These are phyloP conservation scores for Amanita rimosa DNA, from an alignment of 768 basidiomycete species.

Conservation along the genomic window DNA sequence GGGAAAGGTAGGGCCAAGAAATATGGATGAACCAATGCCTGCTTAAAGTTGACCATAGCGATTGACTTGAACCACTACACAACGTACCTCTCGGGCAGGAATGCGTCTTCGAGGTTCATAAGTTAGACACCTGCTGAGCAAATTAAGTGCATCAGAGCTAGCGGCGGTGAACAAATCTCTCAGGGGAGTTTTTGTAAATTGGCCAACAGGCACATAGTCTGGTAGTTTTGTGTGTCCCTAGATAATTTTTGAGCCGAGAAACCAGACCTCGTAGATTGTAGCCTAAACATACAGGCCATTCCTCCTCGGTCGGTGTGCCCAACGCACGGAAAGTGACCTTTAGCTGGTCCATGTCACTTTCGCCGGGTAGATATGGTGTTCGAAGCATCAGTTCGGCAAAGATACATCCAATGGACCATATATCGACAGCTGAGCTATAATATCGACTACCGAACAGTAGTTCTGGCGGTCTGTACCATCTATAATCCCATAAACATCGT, in stretches of 20 bases:
- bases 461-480: conserved; percentile 98
- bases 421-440: conserved; percentile 87
- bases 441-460: conserved; percentile 84
- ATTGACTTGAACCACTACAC: conserved; percentile 1
- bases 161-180: conserved; percentile 89
- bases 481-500: conserved; percentile 18
- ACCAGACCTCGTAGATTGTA: neutral
- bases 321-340: conserved; percentile 91
- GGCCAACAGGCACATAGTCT: conserved; percentile 79
- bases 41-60: conserved; percentile 1
- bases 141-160: conserved; percentile 71
- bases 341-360: conserved; percentile 93
- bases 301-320: conserved; percentile 92
- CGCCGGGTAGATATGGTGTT: conserved; percentile 91
- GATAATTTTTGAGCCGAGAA: neutral
- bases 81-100: conserved; percentile 64
- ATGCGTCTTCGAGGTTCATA: conserved; percentile 85
- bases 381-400: conserved; percentile 96
- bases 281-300: conserved; percentile 73
- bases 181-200: conserved; percentile 74
- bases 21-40: conserved; percentile 85
- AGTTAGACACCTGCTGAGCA: conserved; percentile 66
- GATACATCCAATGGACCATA: conserved; percentile 97
- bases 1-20: conserved; percentile 83
- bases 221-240: conserved; percentile 88